Base-by-base conservation (phyloP, 1,284 basidiomycete genomes). In the Termitomyces sp. region DNA sequence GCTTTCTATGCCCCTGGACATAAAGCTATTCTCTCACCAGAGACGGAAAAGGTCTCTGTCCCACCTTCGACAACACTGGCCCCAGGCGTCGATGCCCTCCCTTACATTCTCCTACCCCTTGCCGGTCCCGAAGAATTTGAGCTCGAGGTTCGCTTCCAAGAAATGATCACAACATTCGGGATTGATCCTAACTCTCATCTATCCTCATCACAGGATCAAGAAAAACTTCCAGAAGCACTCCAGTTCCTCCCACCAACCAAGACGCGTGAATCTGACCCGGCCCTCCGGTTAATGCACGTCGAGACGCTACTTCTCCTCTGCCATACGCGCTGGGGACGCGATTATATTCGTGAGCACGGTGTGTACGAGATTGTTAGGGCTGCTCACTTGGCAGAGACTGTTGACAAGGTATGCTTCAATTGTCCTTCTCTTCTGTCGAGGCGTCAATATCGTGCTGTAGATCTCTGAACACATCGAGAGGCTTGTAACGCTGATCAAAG, bases 121-220 rank as follows among this genome's bases (percentile, higher is more conserved):
- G 94, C 95, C 57, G 95, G 95, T 4, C 89, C 93, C 1, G 94
- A 97, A 68, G 96, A 98, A 68, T 86, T 91, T 56, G 92, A 96
- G 56, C 76, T 94, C 1, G 93, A 96, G 60, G 91, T 89, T 59
- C 53, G 72, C 61, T 35, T 34, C 31, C 43, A 44, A 46, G 28
- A 39, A 28, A 45, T 24, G 47, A 46, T 50, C 5, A 6, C 35
- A 18, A 21, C 31, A 46, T 26, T 24, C 34, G 50, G 40, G 19
- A 31, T 37, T 38, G 14, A 43, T 52, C 59, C 21, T 55, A 58
- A 46, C 50, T 59, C 49, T 44, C 9, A 14, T 45, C 16, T 24
- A 14, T 28, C 9, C 18, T 40, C 0, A 21, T 67, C 9, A 5
- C 9, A 96, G 86, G 92, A 94, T 52, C 91, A 95, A 74, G 96